Conservation (phyloP, 2,329 filamentous ascomycete genomes). For the Penicillium olsonii region DNA sequence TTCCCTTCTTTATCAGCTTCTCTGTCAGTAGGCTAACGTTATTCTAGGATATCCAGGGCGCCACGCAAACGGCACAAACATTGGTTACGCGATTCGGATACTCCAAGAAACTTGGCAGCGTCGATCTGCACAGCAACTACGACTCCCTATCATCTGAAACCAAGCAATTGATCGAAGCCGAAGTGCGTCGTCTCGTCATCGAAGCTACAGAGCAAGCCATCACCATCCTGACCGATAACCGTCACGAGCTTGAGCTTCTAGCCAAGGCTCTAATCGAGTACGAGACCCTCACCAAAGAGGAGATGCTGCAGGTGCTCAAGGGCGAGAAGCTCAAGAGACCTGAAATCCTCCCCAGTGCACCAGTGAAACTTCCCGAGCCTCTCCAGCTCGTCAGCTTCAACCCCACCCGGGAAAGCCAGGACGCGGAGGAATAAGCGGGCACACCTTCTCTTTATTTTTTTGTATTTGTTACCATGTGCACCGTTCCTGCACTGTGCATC, state of each 20-base stretch:
- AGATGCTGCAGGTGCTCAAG: slow-evolving; percentile 85
- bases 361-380: slow-evolving; percentile 68
- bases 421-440: slow-evolving; percentile 24
- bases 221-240: slow-evolving; percentile 70
- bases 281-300: slow-evolving; percentile 84
- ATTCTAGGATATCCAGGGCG: slow-evolving; percentile 73
- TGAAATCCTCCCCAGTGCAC: slow-evolving; percentile 51
- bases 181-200: slow-evolving; percentile 82
- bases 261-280: slow-evolving; percentile 91
- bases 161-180: slow-evolving; percentile 79
- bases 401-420: slow-evolving; percentile 23
- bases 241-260: slow-evolving; percentile 82
- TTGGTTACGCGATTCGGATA: slow-evolving; percentile 92
- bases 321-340: slow-evolving; percentile 80
- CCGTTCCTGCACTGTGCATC: slow-evolving; percentile 19
- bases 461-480: slow-evolving; percentile 5
- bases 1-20: slow-evolving; percentile 16
- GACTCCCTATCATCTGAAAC: slow-evolving; percentile 81
- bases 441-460: not conserved
- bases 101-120: slow-evolving; percentile 82
- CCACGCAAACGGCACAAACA: slow-evolving; percentile 78
- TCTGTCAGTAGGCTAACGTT: slow-evolving; percentile 13
- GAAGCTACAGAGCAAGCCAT: slow-evolving; percentile 76
- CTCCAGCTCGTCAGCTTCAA: slow-evolving; percentile 34
- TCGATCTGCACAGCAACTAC: slow-evolving; percentile 83